Evolutionary conservation across 1,284 basidiomycete species (phyloP), one percentile per base, ranked within the genome.

Genomic region (Tilletia caries): DNA sequence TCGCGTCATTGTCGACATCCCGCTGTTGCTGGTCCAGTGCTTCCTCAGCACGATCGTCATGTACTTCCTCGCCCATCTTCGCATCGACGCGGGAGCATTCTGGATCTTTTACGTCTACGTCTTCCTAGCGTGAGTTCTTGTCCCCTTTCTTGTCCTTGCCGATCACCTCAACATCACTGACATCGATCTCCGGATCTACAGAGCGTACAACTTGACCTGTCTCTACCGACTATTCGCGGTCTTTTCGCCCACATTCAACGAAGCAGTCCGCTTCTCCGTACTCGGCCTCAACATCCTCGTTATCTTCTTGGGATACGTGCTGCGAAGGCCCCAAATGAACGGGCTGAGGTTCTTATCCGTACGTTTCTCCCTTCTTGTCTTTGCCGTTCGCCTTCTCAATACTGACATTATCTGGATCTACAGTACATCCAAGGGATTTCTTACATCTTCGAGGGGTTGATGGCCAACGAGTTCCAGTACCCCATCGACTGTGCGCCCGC

Each of bases 1-100:
- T 15, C 85, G 90, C 65, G 90, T 89, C 0, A 80, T 92, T 46
- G 89, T 91, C 32, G 90, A 91, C 76, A 81, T 90, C 32, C 90
- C 90, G 0, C 88, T 91, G 74, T 87, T 88, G 1, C 83, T 89
- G 70, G 48, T 86, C 34, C 89, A 86, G 8, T 79, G 86, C 29
- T 67, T 86, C 37, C 70, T 87, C 15, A 90, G 89, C 79, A 77
- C 81, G 41, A 81, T 90, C 68, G 84, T 90, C 34, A 75, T 91
- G 23, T 91, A 91, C 80, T 91, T 89, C 80, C 85, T 91, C 82
- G 87, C 88, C 44, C 87, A 87, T 6, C 83, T 91, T 5, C 68
- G 75, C 44, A 87, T 88, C 70, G 75, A 83, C 58, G 84, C 86
- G 0, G 87, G 76, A 12, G 78, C 75, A 33, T 84, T 79, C 70